These are phyloP conservation scores for Clitocybe nebularis DNA, from an alignment of 1,284 basidiomycete species.

Conservation along the genomic window DNA sequence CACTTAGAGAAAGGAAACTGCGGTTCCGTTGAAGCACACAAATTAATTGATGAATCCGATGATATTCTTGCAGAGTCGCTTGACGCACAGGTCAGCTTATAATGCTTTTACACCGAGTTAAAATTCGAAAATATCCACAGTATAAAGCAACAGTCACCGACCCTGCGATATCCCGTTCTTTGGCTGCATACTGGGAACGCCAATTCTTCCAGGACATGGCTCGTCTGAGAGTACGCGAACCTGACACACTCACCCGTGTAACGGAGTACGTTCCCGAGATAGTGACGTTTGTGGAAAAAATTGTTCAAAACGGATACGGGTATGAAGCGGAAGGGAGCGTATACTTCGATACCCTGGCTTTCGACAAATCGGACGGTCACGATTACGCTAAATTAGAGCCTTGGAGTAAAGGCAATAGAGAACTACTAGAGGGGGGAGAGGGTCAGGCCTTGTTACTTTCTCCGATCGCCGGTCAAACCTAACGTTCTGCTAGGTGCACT, in stretches of 20 bases:
- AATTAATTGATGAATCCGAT: conserved; percentile 67
- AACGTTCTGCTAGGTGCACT: conserved; percentile 41
- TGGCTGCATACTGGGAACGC: conserved; percentile 89
- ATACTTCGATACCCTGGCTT: conserved; percentile 91
- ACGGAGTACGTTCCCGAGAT: conserved; percentile 98
- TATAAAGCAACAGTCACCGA: conserved; percentile 81
- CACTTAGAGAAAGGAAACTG: conserved; percentile 37
- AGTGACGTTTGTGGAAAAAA: conserved; percentile 82
- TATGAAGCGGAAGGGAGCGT: conserved; percentile 89
- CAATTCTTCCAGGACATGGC: conserved; percentile 94
- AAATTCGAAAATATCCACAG: conserved; percentile 34
- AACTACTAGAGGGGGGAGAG: conserved; percentile 91
- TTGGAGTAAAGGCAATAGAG: conserved; percentile 91
- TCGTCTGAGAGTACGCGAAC: conserved; percentile 80
- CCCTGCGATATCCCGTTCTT: conserved; percentile 79
- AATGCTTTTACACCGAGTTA: conserved; percentile 14
- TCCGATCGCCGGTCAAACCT: not conserved
- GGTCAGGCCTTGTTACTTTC: conserved; percentile 41
- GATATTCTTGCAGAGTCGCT: conserved; percentile 75
- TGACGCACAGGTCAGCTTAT: conserved; percentile 63
- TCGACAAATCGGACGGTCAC: conserved; percentile 70
- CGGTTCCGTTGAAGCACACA: conserved; percentile 47
- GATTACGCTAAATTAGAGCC: conserved; percentile 96
- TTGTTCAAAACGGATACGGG: conserved; percentile 87
- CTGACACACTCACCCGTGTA: conserved; percentile 91